Conservation (phyloP, 257 asterid species). For the Hygrophila difformis region DNA sequence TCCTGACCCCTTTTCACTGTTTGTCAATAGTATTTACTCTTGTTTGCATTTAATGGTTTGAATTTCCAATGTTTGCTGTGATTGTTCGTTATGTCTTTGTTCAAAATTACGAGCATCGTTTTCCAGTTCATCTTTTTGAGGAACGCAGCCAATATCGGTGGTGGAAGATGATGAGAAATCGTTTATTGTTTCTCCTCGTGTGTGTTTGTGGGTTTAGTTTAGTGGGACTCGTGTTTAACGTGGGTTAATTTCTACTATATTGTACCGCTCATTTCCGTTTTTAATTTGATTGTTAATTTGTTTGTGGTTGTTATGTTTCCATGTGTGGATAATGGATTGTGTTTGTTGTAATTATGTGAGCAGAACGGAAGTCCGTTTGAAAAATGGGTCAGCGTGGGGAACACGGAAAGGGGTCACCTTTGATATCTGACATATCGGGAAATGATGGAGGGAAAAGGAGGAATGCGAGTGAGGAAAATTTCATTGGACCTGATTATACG, state of each 20-base stretch:
- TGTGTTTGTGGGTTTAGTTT: background rate
- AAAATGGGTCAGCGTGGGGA: constrained; percentile 68
- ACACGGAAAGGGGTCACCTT: constrained; percentile 42
- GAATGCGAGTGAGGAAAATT: constrained; percentile 46
- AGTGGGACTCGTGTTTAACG: constrained; percentile 4
- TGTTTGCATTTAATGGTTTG: too few species aligned
- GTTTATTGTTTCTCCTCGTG: background rate
- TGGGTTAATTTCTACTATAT: background rate
- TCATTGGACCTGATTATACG: constrained; percentile 64
- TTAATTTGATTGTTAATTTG: constrained; percentile 3
- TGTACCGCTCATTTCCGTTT: constrained; percentile 11
- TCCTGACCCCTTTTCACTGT: too few species aligned
- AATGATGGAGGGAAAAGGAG: constrained; percentile 46
- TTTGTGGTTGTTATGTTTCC: constrained; percentile 3
- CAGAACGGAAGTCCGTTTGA: background rate
- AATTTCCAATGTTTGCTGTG: too few species aligned
- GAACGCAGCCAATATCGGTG: too few species aligned
- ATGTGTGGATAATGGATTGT: constrained; percentile 8
- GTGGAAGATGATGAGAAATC: too few species aligned
- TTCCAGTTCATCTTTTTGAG: too few species aligned
- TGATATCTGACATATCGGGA: constrained; percentile 38
- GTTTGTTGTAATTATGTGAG: constrained; percentile 12
- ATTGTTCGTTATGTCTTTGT: too few species aligned
- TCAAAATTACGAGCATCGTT: too few species aligned
- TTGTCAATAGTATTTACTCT: too few species aligned